These are phyloP conservation scores for Saksenaea vasiformis DNA, from an alignment of 371 early-diverging fungal species.

Conservation along the genomic window DNA sequence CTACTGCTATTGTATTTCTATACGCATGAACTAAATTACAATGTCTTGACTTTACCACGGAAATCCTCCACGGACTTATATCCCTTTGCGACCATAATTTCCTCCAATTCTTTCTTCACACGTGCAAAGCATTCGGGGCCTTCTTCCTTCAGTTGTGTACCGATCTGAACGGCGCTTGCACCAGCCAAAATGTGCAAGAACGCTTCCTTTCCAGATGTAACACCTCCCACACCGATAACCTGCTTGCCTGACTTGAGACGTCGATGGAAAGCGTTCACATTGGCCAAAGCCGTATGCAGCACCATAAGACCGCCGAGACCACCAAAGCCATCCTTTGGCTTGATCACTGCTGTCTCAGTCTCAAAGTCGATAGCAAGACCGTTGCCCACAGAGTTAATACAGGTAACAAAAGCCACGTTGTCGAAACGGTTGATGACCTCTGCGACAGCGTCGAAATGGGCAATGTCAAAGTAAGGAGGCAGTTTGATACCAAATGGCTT, in stretches of 20 bases:
- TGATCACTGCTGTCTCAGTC: conserved; percentile 48
- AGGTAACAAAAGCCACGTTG: conserved; percentile 45
- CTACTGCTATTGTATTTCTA: no score
- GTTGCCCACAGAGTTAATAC: conserved; percentile 55
- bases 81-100: conserved; percentile 49
- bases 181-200: conserved; percentile 54
- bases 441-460: conserved; percentile 50
- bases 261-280: conserved; percentile 52
- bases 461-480: conserved; percentile 56
- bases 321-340: conserved; percentile 57
- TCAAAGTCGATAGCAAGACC: conserved; percentile 54
- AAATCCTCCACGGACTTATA: conserved; percentile 50
- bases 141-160: conserved; percentile 51
- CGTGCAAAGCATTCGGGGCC: conserved; percentile 47
- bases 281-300: conserved; percentile 50
- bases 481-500: conserved; percentile 56
- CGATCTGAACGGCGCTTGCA: conserved; percentile 52
- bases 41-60: conserved; percentile 56
- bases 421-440: conserved; percentile 46
- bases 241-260: conserved; percentile 38
- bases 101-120: conserved; percentile 44
- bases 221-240: conserved; percentile 55
- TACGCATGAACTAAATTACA: conserved; percentile 40
- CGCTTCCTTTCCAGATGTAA: conserved; percentile 50
- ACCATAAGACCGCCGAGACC: conserved; percentile 52